Percentiles rank a stretch among this genome's conserved stretches.
Evolutionary conservation across 192 early-diverging fungal genomes (phyloP).

Genomic region (Umbelopsis sp.): DNA sequence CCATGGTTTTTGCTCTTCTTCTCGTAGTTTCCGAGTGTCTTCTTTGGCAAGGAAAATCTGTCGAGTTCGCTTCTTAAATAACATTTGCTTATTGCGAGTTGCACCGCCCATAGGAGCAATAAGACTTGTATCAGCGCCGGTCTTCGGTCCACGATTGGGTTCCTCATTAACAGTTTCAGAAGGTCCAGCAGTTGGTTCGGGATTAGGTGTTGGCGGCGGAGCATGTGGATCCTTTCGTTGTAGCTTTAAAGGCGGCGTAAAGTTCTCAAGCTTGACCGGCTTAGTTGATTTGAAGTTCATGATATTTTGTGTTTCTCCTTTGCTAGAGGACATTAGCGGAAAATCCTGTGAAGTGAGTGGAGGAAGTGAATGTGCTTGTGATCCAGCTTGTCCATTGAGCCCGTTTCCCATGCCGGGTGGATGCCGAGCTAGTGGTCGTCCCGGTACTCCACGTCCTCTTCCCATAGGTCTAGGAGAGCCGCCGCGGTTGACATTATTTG

Average conservation of each 20-base stretch:
- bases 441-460: conserved; percentile 15
- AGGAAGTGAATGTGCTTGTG: conserved; percentile 23
- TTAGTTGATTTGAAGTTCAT: conserved; percentile 66
- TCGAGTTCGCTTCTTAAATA: conserved; percentile 82
- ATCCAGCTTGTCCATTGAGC: not conserved
- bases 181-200: not conserved
- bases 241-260: conserved; percentile 62
- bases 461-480: conserved; percentile 2
- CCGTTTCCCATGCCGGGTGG: not conserved
- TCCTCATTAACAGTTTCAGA: not conserved
- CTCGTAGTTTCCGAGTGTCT: conserved; percentile 67
- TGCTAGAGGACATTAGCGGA: conserved; percentile 59
- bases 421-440: not conserved
- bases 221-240: conserved; percentile 44
- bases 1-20: conserved; percentile 77
- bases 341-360: conserved; percentile 58
- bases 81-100: conserved; percentile 71
- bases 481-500: conserved; percentile 11
- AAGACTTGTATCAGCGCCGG: conserved; percentile 59
- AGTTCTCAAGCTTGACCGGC: conserved; percentile 50
- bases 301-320: conserved; percentile 59
- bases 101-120: conserved; percentile 79
- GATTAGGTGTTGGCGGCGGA: conserved; percentile 1
- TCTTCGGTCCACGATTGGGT: conserved; percentile 36
- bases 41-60: conserved; percentile 79